Base-by-base conservation (phyloP, 352 stramenopile species). In the Phytopythium oedochilum region DNA sequence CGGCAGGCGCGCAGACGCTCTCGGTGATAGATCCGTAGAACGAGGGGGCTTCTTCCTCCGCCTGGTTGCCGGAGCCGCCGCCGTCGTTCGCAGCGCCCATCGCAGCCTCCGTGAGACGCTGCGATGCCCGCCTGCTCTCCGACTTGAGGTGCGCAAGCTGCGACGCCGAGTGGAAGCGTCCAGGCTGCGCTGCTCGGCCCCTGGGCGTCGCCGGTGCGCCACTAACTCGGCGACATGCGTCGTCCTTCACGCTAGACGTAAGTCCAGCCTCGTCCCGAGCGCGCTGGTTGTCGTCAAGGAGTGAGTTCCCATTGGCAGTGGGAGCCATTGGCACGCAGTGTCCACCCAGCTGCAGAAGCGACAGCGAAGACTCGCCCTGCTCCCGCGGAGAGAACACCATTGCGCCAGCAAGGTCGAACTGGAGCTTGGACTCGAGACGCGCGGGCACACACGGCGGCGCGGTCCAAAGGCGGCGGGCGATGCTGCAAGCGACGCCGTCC, bases 121-220 rank as follows among this genome's bases (percentile, higher is more conserved):
- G 32, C 10, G 32, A 43, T 17, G 34, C 49, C 29, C 49, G 49
- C 23, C 49, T 43, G 49, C 49, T 55, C 35, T 45, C 49, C 10
- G 20, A 36, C 35, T 55, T 55, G 2, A 55, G 14, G 49, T 55
- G 49, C 23, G 35, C 49, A 11, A 55, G 49, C 49, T 55, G 49
- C 34, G 49, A 55, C 5, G 28, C 12, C 12, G 29, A 38, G 10
- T 39, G 28, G 28, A 25, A 18, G 10, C 26, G 46, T 0, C 31
- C 18, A 2, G 10, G 28, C 46, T 39, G 26, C 17, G 26, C 25
- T 2, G 15, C 26, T 20, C 18, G 15, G 10, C 28, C 4, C 29
- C 46, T 5, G 2, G 46, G 46, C 10, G 46, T 52, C 29, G 28
- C 11, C 18, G 18, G 39, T 6, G 18, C n/a, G 28, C 10, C 17